Evolutionary conservation across 352 stramenopile genomes (phyloP), one percentile per base, ranked within the genome.

Genomic region (Phytophthora pseudosyringae): DNA sequence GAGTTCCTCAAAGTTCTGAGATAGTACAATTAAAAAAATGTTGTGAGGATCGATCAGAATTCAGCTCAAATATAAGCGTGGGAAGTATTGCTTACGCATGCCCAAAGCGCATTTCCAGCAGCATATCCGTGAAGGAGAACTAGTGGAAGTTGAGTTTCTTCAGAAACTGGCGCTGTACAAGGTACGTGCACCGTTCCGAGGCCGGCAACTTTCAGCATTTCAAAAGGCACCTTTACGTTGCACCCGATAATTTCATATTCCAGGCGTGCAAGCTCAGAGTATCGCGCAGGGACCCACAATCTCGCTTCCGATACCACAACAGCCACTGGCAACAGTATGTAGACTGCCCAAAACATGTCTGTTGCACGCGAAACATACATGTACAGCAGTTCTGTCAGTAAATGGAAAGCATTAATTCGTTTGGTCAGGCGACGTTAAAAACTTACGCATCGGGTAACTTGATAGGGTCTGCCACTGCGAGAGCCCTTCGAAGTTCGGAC

Each of bases 121-220:
- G 79, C 83, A 33, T 79, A 92, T 28, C 81, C 81, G 45, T 90
- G 83, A 33, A 89, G 53, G n/a, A 90, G 57, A 26, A 90, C 81
- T 21, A 92, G 78, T 43, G 51, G 72, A 50, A 39, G 41, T 28
- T 28, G 72, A 31, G 3, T 26, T 44, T n/a, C 60, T 44, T 11
- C 40, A 29, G 57, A 52, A 1, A 59, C 65, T n/a, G 52, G 26
- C 28, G 52, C 16, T 44, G 67, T 78, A 47, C 77, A 88, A 6
- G 83, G 78, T n/a, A 90, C 75, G 44, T 76, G 65, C 0, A 92
- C 80, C 5, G 83, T 92, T 18, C 83, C 83, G 0, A 92, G 65
- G 0, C 81, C 81, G 0, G 76, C 83, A 16, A 90, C 46, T 49
- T 89, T 89, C 29, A 76, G 59, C 41, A 78, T 49, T 4, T 87